These are phyloP conservation scores for Ganoderma leucocontextum DNA, from an alignment of 1,284 basidiomycete species.

Conservation along the genomic window DNA sequence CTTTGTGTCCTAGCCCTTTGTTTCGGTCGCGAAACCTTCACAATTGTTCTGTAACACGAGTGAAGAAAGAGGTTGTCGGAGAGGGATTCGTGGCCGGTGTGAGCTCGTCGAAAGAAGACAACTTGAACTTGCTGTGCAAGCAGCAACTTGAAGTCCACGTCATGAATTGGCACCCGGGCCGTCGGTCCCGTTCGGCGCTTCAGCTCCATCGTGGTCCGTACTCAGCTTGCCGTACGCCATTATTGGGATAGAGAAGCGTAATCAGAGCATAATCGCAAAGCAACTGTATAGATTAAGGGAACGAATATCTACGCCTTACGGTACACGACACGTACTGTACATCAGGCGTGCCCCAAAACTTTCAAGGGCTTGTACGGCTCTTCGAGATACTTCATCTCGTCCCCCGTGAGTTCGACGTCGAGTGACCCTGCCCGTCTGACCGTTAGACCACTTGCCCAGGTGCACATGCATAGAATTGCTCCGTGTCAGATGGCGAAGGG, in stretches of 20 bases:
- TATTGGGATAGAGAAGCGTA: no score
- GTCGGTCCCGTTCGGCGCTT: no score
- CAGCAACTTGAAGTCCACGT: no score
- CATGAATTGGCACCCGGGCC: no score
- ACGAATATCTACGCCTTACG: not conserved
- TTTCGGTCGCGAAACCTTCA: not conserved
- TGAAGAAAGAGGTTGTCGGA: not conserved
- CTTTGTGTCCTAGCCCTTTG: not conserved
- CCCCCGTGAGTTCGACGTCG: conserved; percentile 26
- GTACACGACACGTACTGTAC: not conserved
- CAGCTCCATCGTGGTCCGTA: no score
- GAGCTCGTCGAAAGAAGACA: not conserved
- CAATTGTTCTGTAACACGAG: not conserved
- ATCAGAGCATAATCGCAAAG: no score
- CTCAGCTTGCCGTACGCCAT: no score
- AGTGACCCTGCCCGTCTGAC: conserved; percentile 36
- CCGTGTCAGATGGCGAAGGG: not conserved
- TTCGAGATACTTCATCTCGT: conserved; percentile 35
- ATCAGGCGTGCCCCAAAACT: conserved; percentile 35
- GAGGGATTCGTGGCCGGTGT: no score
- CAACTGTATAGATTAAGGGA: not conserved
- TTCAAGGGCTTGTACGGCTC: conserved; percentile 31
- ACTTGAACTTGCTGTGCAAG: no score
- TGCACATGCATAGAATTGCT: not conserved
- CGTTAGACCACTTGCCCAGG: not conserved